Base-by-base conservation (phyloP, 2,329 filamentous ascomycete genomes). In the Dactylellina parvicollis region DNA sequence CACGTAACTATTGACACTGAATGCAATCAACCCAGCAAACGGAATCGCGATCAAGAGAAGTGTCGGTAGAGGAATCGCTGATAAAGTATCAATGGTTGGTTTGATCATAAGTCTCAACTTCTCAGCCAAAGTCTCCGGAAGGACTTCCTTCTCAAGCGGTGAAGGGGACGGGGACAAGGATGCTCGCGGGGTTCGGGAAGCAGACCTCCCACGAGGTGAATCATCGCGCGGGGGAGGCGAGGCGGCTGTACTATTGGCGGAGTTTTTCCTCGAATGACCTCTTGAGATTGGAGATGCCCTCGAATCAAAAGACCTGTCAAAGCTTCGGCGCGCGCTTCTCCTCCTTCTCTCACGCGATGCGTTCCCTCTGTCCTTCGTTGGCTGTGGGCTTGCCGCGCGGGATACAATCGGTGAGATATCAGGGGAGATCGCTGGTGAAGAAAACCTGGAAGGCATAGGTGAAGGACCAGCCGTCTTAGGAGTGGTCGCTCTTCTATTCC, bases 1-100 rank as follows among this genome's bases (percentile, higher is more conserved):
- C 18, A 74, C 56, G 22, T 74, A 74, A 16, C 60, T 66, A n/a
- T 74, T 74, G 8, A 74, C 55, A 16, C 62, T 74, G 20, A 74
- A 74, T 4, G 69, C 69, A 9, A 74, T 62, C 20, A 74, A 16
- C 1, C 54, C 60, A 36, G 62, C 69, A 26, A 74, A 66, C 1
- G 69, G 69, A 28, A 74, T 74, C 2, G 60, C 62, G 10, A 74
- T 67, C 2, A 74, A 54, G 14, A 74, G 47, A 2, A 74, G 28
- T 7, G 69, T 74, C 0, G 69, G 69, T 3, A 74, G 61, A n/a
- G 69, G 69, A 16, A 67, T 74, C 0, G 61, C 49, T 12, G 60
- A 62, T 9, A 74, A 30, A 0, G 69, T 74, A 18, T 67, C 56
- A 32, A 74, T 62, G 5, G 59, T 72, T 2, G 67, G 67, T 26